Evolutionary conservation across 1,139 yeast genomes (phyloP).

Genomic region (Suhomyces bolitotheri): DNA sequence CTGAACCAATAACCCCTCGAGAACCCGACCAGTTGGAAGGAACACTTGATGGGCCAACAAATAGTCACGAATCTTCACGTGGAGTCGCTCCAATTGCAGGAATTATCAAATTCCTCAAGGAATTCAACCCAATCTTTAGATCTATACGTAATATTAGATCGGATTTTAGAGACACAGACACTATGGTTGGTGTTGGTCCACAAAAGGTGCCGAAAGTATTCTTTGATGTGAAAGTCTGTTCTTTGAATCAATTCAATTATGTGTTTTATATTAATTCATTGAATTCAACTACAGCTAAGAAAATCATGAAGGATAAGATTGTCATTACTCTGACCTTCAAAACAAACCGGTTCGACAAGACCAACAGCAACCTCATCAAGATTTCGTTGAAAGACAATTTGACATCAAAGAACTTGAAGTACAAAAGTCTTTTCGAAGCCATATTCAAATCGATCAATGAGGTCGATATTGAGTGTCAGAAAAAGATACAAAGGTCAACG

Average conservation of each 20-base stretch:
- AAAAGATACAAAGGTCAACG: conserved; percentile 10
- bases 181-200: conserved; percentile 19
- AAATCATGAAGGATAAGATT: conserved; percentile 39
- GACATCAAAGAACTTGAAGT: conserved; percentile 40
- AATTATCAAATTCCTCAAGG: conserved; percentile 34
- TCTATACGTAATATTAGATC: conserved; percentile 24
- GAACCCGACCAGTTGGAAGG: not conserved
- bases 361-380: conserved; percentile 25
- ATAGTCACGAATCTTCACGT: not conserved
- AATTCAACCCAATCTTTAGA: conserved; percentile 32
- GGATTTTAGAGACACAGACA: conserved; percentile 12
- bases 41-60: not conserved
- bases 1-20: too few species aligned
- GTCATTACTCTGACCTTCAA: conserved; percentile 33
- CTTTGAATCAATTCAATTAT: conserved; percentile 36
- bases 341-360: conserved; percentile 34
- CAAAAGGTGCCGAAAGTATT: conserved; percentile 36
- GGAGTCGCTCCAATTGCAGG: conserved; percentile 25
- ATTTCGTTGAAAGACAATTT: conserved; percentile 41
- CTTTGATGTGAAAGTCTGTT: conserved; percentile 36
- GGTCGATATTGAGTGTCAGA: conserved; percentile 20
- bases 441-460: conserved; percentile 39
- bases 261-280: conserved; percentile 35
- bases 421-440: conserved; percentile 42
- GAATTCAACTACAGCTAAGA: conserved; percentile 30